phyloP scores from a whole-genome alignment of 345 rosid genomes.

The Ceriops decandra region DNA sequence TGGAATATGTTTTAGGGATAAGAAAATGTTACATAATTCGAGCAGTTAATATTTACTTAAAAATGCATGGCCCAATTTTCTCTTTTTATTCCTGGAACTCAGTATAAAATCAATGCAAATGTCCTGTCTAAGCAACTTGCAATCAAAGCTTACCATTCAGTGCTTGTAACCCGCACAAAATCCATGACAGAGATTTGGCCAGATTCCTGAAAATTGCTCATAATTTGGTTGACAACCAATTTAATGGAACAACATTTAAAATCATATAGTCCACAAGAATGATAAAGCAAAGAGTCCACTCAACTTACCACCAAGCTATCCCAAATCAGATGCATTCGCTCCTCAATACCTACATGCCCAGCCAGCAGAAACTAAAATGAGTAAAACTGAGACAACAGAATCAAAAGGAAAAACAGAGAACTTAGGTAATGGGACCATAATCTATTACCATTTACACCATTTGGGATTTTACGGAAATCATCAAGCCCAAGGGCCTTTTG shows the following conservation, averaged over 20 bases:
- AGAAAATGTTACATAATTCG: constrained; percentile 1
- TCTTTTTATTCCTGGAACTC: background rate
- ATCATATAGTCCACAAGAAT: background rate
- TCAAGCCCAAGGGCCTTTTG: constrained; percentile 80
- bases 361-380: constrained; percentile 16
- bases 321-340: constrained; percentile 98
- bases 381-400: background rate
- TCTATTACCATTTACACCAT: constrained; percentile 84
- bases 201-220: constrained; percentile 46
- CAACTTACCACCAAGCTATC: constrained; percentile 91
- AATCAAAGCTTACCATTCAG: constrained; percentile 56
- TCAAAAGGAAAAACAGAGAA: background rate
- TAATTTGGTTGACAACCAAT: constrained; percentile 3
- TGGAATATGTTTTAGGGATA: constrained; percentile 24
- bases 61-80: background rate
- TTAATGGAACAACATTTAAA: background rate
- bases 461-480: constrained; percentile 91
- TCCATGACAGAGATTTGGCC: constrained; percentile 71
- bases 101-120: background rate
- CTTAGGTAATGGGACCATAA: constrained; percentile 15
- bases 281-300: background rate
- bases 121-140: background rate
- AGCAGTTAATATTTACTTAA: background rate
- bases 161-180: constrained; percentile 71
- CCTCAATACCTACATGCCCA: constrained; percentile 68